phyloP scores from a whole-genome alignment of 768 basidiomycete genomes.

The Russula earlei region DNA sequence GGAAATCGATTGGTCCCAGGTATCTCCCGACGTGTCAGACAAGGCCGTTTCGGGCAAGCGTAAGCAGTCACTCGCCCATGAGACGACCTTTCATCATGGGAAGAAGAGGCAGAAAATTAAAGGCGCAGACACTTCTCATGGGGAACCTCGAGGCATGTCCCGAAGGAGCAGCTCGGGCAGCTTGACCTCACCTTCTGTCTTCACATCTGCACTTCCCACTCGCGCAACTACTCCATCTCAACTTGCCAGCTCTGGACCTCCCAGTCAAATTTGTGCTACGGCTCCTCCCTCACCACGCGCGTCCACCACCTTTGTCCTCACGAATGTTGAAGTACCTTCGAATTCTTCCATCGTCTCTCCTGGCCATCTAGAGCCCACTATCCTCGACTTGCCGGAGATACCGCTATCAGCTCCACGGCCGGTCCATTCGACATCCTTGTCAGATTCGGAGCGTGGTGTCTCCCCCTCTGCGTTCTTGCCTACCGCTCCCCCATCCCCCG shows the following conservation, averaged over 20 bases:
- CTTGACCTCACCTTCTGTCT: slow-evolving; percentile 24
- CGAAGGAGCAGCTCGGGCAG: slow-evolving; percentile 26
- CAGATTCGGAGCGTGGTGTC: background rate
- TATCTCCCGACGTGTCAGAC: slow-evolving; percentile 8
- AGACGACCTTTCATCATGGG: slow-evolving; percentile 21
- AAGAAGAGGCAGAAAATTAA: slow-evolving; percentile 69
- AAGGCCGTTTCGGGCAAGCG: slow-evolving; percentile 30
- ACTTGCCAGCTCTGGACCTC: slow-evolving; percentile 14
- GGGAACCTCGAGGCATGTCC: slow-evolving; percentile 24
- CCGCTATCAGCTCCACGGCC: background rate
- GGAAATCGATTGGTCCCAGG: slow-evolving; percentile 42
- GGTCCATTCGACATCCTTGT: background rate
- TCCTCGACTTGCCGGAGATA: slow-evolving; percentile 7
- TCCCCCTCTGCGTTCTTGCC: slow-evolving; percentile 20
- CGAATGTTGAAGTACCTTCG: slow-evolving; percentile 11
- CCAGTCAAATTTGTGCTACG: slow-evolving; percentile 16
- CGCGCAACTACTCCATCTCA: slow-evolving; percentile 27
- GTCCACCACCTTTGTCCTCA: slow-evolving; percentile 4
- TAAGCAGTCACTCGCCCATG: slow-evolving; percentile 34
- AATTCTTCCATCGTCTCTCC: slow-evolving; percentile 8
- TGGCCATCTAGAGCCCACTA: background rate
- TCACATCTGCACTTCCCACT: slow-evolving; percentile 25
- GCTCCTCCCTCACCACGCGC: slow-evolving; percentile 17
- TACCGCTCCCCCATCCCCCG: slow-evolving; percentile 22
- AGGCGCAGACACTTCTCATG: slow-evolving; percentile 37